Evolutionary conservation across 352 stramenopile species (phyloP).

Genomic region (Phytophthora pini): DNA sequence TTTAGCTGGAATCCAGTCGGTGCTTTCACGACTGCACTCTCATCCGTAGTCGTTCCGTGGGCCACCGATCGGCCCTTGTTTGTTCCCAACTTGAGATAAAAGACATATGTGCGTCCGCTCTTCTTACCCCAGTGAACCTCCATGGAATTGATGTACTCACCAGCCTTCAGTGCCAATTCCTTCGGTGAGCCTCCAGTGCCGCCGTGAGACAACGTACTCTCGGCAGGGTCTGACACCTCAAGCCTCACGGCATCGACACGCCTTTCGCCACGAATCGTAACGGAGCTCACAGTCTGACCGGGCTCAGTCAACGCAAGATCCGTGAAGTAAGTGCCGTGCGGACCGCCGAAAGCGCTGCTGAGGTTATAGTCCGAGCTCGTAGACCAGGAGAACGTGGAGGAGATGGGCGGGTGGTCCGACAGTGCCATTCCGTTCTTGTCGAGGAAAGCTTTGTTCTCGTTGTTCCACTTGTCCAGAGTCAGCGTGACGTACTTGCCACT

Average conservation of each 20-base stretch:
- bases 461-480: slow-evolving; percentile 49
- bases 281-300: slow-evolving; percentile 39
- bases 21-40: slow-evolving; percentile 40
- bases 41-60: slow-evolving; percentile 35
- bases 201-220: slow-evolving; percentile 46
- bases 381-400: slow-evolving; percentile 48
- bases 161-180: slow-evolving; percentile 42
- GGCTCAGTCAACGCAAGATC: slow-evolving; percentile 32
- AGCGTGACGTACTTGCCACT: slow-evolving; percentile 55
- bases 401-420: slow-evolving; percentile 61
- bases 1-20: slow-evolving; percentile 54
- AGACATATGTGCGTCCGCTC: slow-evolving; percentile 41
- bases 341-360: slow-evolving; percentile 44
- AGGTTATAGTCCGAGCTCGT: slow-evolving; percentile 36
- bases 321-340: slow-evolving; percentile 49
- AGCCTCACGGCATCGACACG: slow-evolving; percentile 52
- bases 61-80: slow-evolving; percentile 38
- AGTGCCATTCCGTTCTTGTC: slow-evolving; percentile 40
- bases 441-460: slow-evolving; percentile 51
- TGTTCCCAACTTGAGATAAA: slow-evolving; percentile 50
- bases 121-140: slow-evolving; percentile 53
- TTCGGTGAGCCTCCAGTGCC: slow-evolving; percentile 39
- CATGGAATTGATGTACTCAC: slow-evolving; percentile 55
- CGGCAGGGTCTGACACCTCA: slow-evolving; percentile 35
- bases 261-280: slow-evolving; percentile 38